Evolutionary conservation across 768 basidiomycete genomes (phyloP), one percentile per base, ranked within the genome.

Genomic region (Termitomyces sp.): DNA sequence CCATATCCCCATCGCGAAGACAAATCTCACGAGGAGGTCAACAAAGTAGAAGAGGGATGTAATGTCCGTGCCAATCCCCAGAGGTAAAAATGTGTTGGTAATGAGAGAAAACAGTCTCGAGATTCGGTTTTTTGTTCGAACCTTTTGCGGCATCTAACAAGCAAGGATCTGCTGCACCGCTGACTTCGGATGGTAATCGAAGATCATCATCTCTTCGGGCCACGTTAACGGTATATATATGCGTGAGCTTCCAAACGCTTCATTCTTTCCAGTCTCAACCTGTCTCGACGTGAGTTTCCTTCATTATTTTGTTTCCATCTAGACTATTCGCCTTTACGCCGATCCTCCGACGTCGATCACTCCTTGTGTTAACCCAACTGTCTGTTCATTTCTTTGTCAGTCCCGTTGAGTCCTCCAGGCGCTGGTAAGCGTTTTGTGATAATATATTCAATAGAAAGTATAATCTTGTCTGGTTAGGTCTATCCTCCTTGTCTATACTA

Each of bases 171-270:
- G 46, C 19, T 19, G 21, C 25, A 56, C 62, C 62, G 62, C 32
- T 56, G 54, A 54, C 62, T 49, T 63, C 62, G 62, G 62, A 60
- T 21, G 34, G 37, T 47, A 27, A 31, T 42, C 48, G 53, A 43
- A 61, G 43, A 56, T 60, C 50, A 53, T 45, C 43, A 53, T 49
- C 48, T 23, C 19, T 35, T 50, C 54, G 37, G n/a, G 57, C 41
- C 54, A 45, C 49, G 27, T n/a, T n/a, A n/a, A 37, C 48, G 37
- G 48, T 40, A 59, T 55, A 59, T 55, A 56, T 56, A 51, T 56
- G 49, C 8, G 16, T 41, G 44, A n/a, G 31, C 40, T 43, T 56
- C 31, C 6, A 29, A 48, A 43, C 19, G 37, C 35, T 38, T 29
- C 31, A 37, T 2, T 37, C 27, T 46, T 17, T 25, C 11, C 31